Base-by-base conservation (phyloP, 1,284 basidiomycete genomes). In the Cutaneotrichosporon dermatis region DNA sequence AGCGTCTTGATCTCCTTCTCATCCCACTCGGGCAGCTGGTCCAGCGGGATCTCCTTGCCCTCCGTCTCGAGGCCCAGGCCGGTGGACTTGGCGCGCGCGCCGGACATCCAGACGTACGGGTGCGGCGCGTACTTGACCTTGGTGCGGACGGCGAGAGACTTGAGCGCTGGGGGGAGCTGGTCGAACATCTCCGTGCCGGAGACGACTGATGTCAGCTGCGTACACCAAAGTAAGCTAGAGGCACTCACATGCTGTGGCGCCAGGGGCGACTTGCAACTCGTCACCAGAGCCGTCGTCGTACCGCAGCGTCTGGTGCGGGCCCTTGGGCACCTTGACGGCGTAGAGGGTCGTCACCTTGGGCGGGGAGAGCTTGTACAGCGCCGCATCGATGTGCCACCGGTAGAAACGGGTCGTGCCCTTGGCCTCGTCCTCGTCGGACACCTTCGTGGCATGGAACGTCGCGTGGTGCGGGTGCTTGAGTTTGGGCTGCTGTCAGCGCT, bases 361-460 rank as follows among this genome's bases (percentile, higher is more conserved):
- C n/a, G 90, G 90, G 25, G 85, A 84, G 33, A 92, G 83, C 63
- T 89, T 86, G 76, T 95, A 96, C 34, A 95, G 79, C 0, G 92
- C 92, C 1, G 92, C 92, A 69, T 96, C 92, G 75, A 95, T 94
- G 78, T 95, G 92, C 90, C 91, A 92, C 56, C 90, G 83, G 74
- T 92, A 93, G 82, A 90, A 94, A 36, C 92, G 84, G 10, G 92
- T 94, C 46, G 82, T 76, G 34, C 89, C 89, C 55, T 83, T 82
- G 9, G 79, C 84, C 67, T 89, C 88, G 63, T 95, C 91, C 67
- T 88, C 88, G 2, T 83, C 81, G 3, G 86, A 85, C 35, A 93
- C 82, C n/a, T 79, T 79, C 39, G 87, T 87, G 79, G 90, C 90
- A 82, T 96, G 93, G 79, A 96, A 96, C 1, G 89, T 89, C 44